Conservation (phyloP, 2,329 filamentous ascomycete genomes). For the Venturia effusa region DNA sequence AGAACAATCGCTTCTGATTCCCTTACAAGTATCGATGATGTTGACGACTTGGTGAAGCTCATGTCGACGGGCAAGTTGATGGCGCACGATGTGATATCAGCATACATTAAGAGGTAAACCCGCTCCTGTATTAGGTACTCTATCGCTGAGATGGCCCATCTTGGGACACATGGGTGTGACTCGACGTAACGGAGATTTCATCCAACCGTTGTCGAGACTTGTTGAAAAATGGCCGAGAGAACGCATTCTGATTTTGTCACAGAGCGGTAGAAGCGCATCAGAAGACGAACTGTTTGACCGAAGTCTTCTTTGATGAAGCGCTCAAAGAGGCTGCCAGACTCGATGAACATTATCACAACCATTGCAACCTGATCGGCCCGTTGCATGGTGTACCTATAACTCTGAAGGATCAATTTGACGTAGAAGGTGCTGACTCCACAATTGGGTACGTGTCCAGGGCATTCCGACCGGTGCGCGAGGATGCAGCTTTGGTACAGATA, state of each 20-base stretch:
- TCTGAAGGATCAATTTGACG: conserved; percentile 48
- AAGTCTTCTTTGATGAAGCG: conserved; percentile 27
- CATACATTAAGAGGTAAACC: not conserved
- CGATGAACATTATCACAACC: conserved; percentile 13
- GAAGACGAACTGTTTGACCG: conserved; percentile 26
- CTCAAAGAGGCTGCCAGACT: conserved; percentile 23
- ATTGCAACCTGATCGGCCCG: conserved; percentile 25
- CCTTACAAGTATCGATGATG: not conserved
- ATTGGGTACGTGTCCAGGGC: conserved; percentile 51
- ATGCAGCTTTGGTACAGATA: conserved; percentile 26
- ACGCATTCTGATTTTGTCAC: not conserved
- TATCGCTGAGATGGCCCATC: not conserved
- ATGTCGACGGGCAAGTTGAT: not conserved
- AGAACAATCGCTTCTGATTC: not conserved
- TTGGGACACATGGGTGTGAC: too few relatives aligned
- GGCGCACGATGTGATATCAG: not conserved
- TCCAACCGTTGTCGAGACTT: too few relatives aligned
- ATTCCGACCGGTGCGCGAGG: conserved; percentile 26
- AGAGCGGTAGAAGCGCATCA: not conserved
- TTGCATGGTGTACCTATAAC: conserved; percentile 45
- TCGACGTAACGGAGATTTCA: too few relatives aligned
- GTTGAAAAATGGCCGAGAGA: too few relatives aligned
- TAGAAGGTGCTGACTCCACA: conserved; percentile 47
- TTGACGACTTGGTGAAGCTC: not conserved
- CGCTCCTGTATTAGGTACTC: too few relatives aligned